Evolutionary conservation across 78 protist species (phyloP), one percentile per base, ranked within the genome.

Genomic region (Polysphondylium violaceum): DNA sequence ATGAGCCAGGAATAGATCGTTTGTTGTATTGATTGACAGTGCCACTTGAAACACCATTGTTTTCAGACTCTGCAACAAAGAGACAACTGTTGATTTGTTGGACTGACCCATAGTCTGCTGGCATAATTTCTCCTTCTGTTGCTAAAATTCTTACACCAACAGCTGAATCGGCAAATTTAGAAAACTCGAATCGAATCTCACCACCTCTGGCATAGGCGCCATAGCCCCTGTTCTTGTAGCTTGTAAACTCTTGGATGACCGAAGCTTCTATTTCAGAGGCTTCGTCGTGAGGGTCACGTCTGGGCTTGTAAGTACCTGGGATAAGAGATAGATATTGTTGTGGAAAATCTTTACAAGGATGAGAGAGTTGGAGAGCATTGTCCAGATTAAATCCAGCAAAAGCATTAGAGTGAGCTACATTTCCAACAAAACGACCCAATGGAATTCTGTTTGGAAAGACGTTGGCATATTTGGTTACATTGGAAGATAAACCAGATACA

Each of bases 141-240:
- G 79, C 91, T 3, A 83, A 50, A 8, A 79, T 83, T n/a, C 71
- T 75, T 6, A 61, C 79, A 58, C 91, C 79, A 8, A 83, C 69
- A 3, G 91, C 91, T 58, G 67, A 69, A n/a, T 83, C 91, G 12
- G 91, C 60, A 74, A 83, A 83, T 25, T 53, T 43, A 35, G 59
- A 29, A 47, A 43, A 29, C 17, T 68, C 43, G 72, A 83, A 83
- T 2, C 38, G 9, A 2, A 83, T 6, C 12, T 83, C 81, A 69
- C 91, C 91, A 12, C 91, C 91, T 35, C 91, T 50, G 4, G 79
- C 91, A 77, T 79, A 83, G 11, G 59, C 1, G 14, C 91, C 91
- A 58, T 79, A 55, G 81, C 91, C 67, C 23, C 69, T 83, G 40
- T 83, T 83, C 33, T 83, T 83, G 51, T 83, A 83, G 38, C 65